Evolutionary conservation across 495 filamentous ascomycete genomes (phyloP).

Genomic region (Umbilicaria muhlenbergii): DNA sequence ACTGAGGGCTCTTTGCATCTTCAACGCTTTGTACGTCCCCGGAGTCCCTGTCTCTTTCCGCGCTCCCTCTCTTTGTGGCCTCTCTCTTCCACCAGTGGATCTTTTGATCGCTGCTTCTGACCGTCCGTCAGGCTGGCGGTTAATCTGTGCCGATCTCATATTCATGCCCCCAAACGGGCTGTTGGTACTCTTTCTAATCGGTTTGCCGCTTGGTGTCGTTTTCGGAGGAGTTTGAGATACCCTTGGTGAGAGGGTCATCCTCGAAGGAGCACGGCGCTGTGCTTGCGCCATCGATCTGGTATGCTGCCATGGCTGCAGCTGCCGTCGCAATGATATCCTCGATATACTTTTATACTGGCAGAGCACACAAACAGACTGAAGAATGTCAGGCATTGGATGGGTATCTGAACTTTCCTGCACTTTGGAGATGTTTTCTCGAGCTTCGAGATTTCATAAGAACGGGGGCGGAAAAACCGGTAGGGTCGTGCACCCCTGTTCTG

Average conservation of each 20-base stretch:
- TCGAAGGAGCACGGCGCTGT: constrained; percentile 37
- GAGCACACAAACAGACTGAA: constrained; percentile 14
- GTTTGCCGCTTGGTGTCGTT: constrained; percentile 16
- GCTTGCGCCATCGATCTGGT: constrained; percentile 24
- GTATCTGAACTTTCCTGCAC: too few species aligned
- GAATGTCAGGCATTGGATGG: too few species aligned
- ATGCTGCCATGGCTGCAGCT: constrained; percentile 19
- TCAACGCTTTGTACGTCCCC: constrained; percentile 61
- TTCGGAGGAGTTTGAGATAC: constrained; percentile 41
- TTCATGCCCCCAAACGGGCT: constrained; percentile 75
- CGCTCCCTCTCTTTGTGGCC: constrained; percentile 23
- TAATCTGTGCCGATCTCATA: constrained; percentile 47
- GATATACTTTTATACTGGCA: constrained; percentile 22
- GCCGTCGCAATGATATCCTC: background rate
- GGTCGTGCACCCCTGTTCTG: too few species aligned
- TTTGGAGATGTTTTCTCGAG: too few species aligned
- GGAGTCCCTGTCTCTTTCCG: constrained; percentile 16
- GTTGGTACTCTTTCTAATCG: constrained; percentile 9
- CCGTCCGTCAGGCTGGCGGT: constrained; percentile 20
- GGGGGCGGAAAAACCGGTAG: too few species aligned
- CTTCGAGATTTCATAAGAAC: too few species aligned
- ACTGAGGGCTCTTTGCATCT: constrained; percentile 75
- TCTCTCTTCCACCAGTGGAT: constrained; percentile 18
- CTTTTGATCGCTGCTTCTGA: constrained; percentile 26
- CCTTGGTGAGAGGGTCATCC: constrained; percentile 64